Evolutionary conservation across 2,329 filamentous ascomycete genomes (phyloP).

Genomic region (Colletotrichum brevisporum): DNA sequence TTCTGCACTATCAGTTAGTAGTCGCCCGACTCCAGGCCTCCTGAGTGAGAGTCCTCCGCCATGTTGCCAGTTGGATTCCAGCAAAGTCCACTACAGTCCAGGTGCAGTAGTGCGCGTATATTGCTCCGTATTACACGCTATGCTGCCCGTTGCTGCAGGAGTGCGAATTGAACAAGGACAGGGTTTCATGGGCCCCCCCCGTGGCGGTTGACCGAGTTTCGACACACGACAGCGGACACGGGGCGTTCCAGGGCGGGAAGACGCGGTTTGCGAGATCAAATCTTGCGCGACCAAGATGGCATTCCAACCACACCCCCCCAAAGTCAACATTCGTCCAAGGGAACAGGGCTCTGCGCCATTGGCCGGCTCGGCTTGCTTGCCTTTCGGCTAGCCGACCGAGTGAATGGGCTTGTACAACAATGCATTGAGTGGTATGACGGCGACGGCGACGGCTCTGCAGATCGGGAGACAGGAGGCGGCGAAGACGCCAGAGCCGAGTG

Average conservation of each 20-base stretch:
- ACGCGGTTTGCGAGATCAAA: constrained; percentile 40
- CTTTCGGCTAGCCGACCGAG: constrained; percentile 30
- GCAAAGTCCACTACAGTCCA: too few species aligned
- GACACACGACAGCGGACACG: constrained; percentile 29
- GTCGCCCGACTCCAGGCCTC: too few species aligned
- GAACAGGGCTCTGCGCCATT: constrained; percentile 5
- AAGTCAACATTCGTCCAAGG: neutral
- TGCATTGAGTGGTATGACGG: constrained; percentile 2
- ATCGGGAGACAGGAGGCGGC: constrained; percentile 14
- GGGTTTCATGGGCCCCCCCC: neutral
- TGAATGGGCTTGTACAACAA: constrained; percentile 11
- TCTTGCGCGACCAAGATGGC: constrained; percentile 34
- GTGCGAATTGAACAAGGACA: constrained; percentile 30
- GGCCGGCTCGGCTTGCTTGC: constrained; percentile 28
- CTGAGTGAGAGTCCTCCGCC: too few species aligned
- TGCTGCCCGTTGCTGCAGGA: constrained; percentile 12
- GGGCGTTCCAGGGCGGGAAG: constrained; percentile 36
- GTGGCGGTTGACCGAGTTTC: constrained; percentile 11
- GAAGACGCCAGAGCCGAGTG: neutral
- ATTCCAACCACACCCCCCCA: neutral
- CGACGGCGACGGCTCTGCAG: neutral
- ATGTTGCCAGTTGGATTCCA: too few species aligned
- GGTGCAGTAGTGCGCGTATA: neutral
- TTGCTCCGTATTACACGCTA: neutral
- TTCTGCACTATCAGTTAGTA: too few species aligned